Conservation (phyloP, 1,139 yeast species). For the Pichia sp. region DNA sequence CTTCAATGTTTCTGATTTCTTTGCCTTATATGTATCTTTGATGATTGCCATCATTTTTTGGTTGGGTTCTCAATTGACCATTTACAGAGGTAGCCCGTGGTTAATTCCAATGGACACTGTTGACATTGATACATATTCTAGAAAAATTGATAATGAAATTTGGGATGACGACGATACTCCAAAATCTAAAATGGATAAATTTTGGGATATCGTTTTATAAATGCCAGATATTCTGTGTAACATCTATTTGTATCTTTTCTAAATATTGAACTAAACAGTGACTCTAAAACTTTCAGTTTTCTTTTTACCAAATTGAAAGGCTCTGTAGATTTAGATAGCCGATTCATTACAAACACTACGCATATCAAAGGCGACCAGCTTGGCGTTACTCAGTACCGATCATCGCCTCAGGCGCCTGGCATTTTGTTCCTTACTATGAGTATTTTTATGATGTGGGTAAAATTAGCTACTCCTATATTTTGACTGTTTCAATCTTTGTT, state of each 20-base stretch:
- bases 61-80: constrained; percentile 34
- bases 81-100: constrained; percentile 31
- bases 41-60: constrained; percentile 47
- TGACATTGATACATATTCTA: constrained; percentile 25
- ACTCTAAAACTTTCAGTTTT: too few relatives aligned
- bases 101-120: constrained; percentile 37
- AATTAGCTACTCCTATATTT: too few relatives aligned
- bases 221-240: constrained; percentile 26
- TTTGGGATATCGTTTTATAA: constrained; percentile 37
- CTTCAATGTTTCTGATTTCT: constrained; percentile 46
- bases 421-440: constrained; percentile 50
- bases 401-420: constrained; percentile 69
- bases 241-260: constrained; percentile 53
- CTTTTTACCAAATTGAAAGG: too few relatives aligned
- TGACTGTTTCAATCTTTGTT: too few relatives aligned
- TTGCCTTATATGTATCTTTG: constrained; percentile 60
- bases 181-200: constrained; percentile 16
- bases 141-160: constrained; percentile 16
- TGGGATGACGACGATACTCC: constrained; percentile 10
- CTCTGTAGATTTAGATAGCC: too few relatives aligned
- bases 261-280: too few relatives aligned
- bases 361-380: too few relatives aligned
- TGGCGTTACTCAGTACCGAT: too few relatives aligned
- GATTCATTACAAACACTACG: too few relatives aligned
- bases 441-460: constrained; percentile 44